Percentiles rank a stretch among this genome's conserved stretches.
Conservation (phyloP, 1,284 basidiomycete genomes). For the Kwoniella shivajii region DNA sequence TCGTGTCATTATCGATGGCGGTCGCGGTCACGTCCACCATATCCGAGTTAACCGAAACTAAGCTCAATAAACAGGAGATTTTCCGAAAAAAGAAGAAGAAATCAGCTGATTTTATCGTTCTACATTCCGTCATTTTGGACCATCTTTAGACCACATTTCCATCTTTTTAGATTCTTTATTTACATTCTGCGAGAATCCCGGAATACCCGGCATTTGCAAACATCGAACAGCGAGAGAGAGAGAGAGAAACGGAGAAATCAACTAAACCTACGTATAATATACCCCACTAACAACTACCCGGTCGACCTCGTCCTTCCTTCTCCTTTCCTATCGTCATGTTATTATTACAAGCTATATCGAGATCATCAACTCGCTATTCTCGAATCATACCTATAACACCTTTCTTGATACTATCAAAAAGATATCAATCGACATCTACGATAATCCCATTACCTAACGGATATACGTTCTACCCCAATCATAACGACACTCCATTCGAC, state of each 20-base stretch:
- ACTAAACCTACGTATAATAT: background rate
- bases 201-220: constrained; percentile 9
- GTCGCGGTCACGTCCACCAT: background rate
- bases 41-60: too few species aligned
- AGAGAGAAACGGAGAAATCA: background rate
- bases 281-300: too few species aligned
- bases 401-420: background rate
- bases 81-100: too few species aligned
- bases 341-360: too few species aligned
- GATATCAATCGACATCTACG: background rate
- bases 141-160: too few species aligned
- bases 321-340: background rate
- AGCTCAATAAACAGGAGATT: too few species aligned
- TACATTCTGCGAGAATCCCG: too few species aligned
- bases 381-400: background rate
- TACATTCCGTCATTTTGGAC: too few species aligned
- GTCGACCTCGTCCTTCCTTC: background rate
- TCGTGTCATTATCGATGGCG: background rate
- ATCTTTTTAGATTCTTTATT: too few species aligned
- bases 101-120: too few species aligned
- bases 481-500: constrained; percentile 25
- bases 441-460: constrained; percentile 27
- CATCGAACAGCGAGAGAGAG: background rate
- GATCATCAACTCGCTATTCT: too few species aligned
- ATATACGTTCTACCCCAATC: constrained; percentile 31